Evolutionary conservation across 208 protist species (phyloP).

Genomic region (Trypanosoma congolense): DNA sequence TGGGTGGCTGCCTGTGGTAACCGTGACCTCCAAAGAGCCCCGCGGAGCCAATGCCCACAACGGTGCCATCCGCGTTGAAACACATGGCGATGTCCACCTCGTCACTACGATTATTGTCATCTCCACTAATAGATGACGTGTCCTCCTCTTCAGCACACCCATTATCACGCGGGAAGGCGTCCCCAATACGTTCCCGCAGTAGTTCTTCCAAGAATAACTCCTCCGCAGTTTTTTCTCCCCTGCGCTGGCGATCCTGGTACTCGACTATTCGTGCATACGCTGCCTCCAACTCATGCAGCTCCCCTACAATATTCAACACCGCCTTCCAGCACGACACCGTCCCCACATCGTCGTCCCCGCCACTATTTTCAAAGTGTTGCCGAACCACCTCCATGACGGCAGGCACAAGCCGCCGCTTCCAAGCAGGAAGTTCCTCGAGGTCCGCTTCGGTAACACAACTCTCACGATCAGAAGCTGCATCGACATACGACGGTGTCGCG

Average conservation of each 20-base stretch:
- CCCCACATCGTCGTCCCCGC: not conserved
- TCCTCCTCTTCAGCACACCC: constrained; percentile 6
- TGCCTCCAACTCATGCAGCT: constrained; percentile 62
- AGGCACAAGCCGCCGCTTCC: constrained; percentile 55
- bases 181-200: constrained; percentile 51
- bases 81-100: constrained; percentile 74
- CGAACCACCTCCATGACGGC: constrained; percentile 48
- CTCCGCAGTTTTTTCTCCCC: constrained; percentile 22
- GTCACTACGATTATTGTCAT: constrained; percentile 24
- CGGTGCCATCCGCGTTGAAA: constrained; percentile 54
- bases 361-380: constrained; percentile 16
- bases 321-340: constrained; percentile 8
- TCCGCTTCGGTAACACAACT: constrained; percentile 5
- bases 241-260: constrained; percentile 10
- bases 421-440: constrained; percentile 28
- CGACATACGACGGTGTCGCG: not conserved
- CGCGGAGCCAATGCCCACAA: constrained; percentile 60
- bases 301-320: constrained; percentile 36
- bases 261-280: constrained; percentile 41
- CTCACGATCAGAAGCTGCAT: not conserved
- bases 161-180: constrained; percentile 16
- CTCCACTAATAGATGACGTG: constrained; percentile 2
- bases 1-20: constrained; percentile 43
- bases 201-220: constrained; percentile 58
- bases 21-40: constrained; percentile 71